A percentile compares a stretch with the other conserved stretches of the same genome.
phyloP scores from a whole-genome alignment of 2,329 filamentous ascomycete species.

The Penicillium sp. region DNA sequence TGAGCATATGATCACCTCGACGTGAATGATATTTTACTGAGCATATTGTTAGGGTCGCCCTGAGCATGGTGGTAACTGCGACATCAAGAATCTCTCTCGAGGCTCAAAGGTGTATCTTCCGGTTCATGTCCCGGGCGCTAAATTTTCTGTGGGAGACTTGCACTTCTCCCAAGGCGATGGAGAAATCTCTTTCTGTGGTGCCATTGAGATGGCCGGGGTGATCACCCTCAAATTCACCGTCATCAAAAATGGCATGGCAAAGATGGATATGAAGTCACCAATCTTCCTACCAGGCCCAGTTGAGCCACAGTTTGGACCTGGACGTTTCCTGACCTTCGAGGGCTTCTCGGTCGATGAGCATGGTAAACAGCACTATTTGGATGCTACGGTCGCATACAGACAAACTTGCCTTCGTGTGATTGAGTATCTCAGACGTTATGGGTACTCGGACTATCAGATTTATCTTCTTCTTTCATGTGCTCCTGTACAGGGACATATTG shows the following conservation, averaged over 20 bases:
- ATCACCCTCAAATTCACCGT: slow-evolving; percentile 91
- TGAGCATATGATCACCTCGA: slow-evolving; percentile 19
- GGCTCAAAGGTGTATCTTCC: slow-evolving; percentile 85
- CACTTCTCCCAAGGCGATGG: slow-evolving; percentile 89
- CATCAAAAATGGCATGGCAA: slow-evolving; percentile 76
- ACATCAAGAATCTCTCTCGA: slow-evolving; percentile 83
- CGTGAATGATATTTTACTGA: neutral
- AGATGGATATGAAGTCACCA: slow-evolving; percentile 77
- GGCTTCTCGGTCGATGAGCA: slow-evolving; percentile 88
- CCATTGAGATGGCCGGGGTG: slow-evolving; percentile 91
- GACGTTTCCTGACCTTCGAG: slow-evolving; percentile 81
- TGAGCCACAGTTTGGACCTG: slow-evolving; percentile 83
- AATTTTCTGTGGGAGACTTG: slow-evolving; percentile 86
- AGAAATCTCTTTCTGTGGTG: slow-evolving; percentile 85
- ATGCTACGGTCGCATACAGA: slow-evolving; percentile 82
- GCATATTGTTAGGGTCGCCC: slow-evolving; percentile 60
- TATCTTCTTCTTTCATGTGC: slow-evolving; percentile 85
- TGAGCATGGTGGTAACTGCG: slow-evolving; percentile 88
- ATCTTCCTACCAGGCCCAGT: slow-evolving; percentile 87
- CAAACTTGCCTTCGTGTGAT: slow-evolving; percentile 78
- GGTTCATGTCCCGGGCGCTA: slow-evolving; percentile 82
- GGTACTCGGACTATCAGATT: slow-evolving; percentile 73
- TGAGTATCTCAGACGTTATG: slow-evolving; percentile 77
- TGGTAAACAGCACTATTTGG: slow-evolving; percentile 87
- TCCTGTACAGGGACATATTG: slow-evolving; percentile 84